These are phyloP conservation scores for Candida sanyiensis DNA, from an alignment of 805 yeast species.

Conservation along the genomic window DNA sequence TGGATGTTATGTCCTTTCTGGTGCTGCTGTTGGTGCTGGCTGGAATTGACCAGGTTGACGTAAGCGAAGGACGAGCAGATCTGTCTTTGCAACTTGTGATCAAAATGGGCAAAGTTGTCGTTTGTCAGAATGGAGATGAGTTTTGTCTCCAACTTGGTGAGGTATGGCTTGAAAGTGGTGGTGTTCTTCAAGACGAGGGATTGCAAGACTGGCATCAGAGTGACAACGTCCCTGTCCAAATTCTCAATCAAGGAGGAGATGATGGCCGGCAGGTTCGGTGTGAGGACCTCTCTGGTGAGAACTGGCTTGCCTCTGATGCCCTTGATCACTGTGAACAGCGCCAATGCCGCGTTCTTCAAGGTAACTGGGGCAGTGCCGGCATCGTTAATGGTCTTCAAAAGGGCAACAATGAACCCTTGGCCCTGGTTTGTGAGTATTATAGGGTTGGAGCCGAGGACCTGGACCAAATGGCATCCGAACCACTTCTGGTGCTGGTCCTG, in stretches of 20 bases:
- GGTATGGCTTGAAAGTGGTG: conserved; percentile 78
- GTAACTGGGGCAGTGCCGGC: conserved; percentile 26
- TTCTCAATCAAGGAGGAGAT: conserved; percentile 48
- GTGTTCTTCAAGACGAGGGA: conserved; percentile 51
- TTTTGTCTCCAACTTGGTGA: conserved; percentile 50
- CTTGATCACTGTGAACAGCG: conserved; percentile 28
- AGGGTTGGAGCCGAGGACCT: conserved; percentile 22
- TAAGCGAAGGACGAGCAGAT: conserved; percentile 49
- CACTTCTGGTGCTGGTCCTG: conserved; percentile 30
- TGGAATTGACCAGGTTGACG: conserved; percentile 49
- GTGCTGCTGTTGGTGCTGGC: conserved; percentile 32
- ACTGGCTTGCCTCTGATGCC: conserved; percentile 75
- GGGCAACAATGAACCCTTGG: conserved; percentile 29
- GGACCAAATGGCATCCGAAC: conserved; percentile 32
- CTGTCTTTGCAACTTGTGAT: conserved; percentile 32
- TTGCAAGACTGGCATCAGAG: conserved; percentile 36
- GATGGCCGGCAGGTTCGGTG: conserved; percentile 68
- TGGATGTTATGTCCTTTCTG: conserved; percentile 28
- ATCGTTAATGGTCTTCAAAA: conserved; percentile 32
- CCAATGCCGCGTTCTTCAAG: conserved; percentile 28
- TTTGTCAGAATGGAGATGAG: conserved; percentile 32
- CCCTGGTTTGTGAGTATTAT: conserved; percentile 33
- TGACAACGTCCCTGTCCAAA: conserved; percentile 30
- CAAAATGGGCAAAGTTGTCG: conserved; percentile 34
- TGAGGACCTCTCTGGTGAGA: conserved; percentile 73